Evolutionary conservation across 495 filamentous ascomycete species (phyloP).

Genomic region (Opeltia flavorubescens): DNA sequence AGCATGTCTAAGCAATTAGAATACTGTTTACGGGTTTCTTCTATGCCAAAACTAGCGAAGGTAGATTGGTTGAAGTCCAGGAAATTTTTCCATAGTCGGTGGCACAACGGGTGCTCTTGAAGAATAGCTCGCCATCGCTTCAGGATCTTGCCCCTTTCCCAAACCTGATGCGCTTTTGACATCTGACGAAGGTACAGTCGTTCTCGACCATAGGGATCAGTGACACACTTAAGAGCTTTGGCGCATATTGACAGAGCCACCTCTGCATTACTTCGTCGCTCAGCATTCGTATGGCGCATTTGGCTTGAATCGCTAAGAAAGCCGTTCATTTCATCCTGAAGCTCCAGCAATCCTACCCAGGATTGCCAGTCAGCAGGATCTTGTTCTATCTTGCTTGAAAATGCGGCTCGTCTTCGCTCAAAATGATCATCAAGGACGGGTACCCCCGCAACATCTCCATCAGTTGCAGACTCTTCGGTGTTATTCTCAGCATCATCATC

Average conservation of each 20-base stretch:
- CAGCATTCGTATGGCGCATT: constrained; percentile 33
- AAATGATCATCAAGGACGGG: background rate
- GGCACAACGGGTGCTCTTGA: constrained; percentile 39
- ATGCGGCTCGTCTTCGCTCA: constrained; percentile 31
- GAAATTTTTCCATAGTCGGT: constrained; percentile 58
- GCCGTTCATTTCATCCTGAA: constrained; percentile 54
- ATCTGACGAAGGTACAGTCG: constrained; percentile 51
- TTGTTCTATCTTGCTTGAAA: constrained; percentile 44
- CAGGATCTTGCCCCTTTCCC: constrained; percentile 50
- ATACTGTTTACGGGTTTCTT: constrained; percentile 43
- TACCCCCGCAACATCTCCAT: background rate
- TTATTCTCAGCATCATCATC: constrained; percentile 27
- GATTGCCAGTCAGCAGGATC: constrained; percentile 49
- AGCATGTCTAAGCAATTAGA: constrained; percentile 39
- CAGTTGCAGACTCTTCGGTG: constrained; percentile 3
- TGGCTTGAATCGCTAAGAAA: constrained; percentile 20
- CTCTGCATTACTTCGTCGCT: constrained; percentile 54
- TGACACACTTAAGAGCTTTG: constrained; percentile 50
- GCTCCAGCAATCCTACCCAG: constrained; percentile 64
- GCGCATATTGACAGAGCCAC: constrained; percentile 72
- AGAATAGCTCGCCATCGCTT: constrained; percentile 51
- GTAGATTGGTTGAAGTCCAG: constrained; percentile 62
- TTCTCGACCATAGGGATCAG: constrained; percentile 30
- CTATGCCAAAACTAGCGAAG: constrained; percentile 53
- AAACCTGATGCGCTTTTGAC: constrained; percentile 54